Conservation (phyloP, 1,284 basidiomycete genomes). For the Leccinum insigne region DNA sequence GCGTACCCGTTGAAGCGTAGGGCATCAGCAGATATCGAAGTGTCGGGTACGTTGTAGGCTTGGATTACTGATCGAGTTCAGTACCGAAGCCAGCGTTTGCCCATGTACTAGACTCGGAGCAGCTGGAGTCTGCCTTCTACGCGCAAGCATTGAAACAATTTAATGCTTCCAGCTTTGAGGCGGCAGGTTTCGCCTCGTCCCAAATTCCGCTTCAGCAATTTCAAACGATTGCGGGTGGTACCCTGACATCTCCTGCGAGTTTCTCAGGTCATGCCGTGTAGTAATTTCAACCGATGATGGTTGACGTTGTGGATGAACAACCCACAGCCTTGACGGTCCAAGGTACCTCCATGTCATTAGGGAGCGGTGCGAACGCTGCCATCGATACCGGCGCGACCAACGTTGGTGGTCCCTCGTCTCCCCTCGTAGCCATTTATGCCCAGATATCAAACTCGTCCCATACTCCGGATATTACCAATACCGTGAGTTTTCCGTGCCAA, state of each 20-base stretch:
- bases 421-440: too few relatives aligned
- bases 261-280: too few relatives aligned
- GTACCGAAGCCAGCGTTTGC: conserved; percentile 59
- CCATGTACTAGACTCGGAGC: conserved; percentile 57
- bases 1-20: conserved; percentile 5
- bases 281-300: too few relatives aligned
- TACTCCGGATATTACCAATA: conserved; percentile 33
- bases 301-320: too few relatives aligned
- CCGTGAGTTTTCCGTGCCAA: conserved; percentile 18
- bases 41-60: conserved; percentile 17
- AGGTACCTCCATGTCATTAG: too few relatives aligned
- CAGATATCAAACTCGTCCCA: too few relatives aligned
- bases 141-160: conserved; percentile 66
- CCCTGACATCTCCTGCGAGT: too few relatives aligned
- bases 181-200: conserved; percentile 66
- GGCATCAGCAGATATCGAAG: conserved; percentile 4
- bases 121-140: conserved; percentile 74
- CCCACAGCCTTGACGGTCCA: too few relatives aligned
- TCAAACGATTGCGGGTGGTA: conserved; percentile 50
- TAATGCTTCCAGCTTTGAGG: conserved; percentile 60
- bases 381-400: too few relatives aligned
- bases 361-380: too few relatives aligned
- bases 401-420: too few relatives aligned
- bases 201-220: conserved; percentile 64
- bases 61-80: neutral